Evolutionary conservation across 192 early-diverging fungal species (phyloP).

Genomic region (Coemansia umbellata): DNA sequence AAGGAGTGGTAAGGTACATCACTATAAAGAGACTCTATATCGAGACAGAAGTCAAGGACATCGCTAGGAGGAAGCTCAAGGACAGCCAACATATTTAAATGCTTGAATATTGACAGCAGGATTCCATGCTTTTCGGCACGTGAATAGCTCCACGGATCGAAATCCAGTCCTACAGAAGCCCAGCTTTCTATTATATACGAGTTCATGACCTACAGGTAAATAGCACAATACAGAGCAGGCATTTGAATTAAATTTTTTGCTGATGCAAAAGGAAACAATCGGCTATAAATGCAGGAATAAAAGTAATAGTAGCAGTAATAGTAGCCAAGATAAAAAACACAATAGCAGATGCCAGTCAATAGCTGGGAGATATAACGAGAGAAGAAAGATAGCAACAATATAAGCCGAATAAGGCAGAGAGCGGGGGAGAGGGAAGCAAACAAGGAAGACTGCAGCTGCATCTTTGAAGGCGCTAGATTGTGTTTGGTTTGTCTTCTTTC

Average conservation of each 20-base stretch:
- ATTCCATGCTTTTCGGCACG: slow-evolving; percentile 79
- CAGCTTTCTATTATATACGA: slow-evolving; percentile 33
- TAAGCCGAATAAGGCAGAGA: too few relatives aligned
- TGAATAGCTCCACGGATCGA: slow-evolving; percentile 63
- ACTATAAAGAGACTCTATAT: slow-evolving; percentile 78
- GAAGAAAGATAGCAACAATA: neutral
- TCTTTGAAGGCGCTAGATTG: neutral
- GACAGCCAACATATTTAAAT: slow-evolving; percentile 58
- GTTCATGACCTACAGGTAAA: slow-evolving; percentile 35
- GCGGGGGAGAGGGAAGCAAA: too few relatives aligned
- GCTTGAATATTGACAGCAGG: slow-evolving; percentile 73
- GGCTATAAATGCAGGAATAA: neutral
- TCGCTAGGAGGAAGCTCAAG: slow-evolving; percentile 58
- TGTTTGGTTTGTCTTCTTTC: neutral
- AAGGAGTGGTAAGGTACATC: slow-evolving; percentile 91
- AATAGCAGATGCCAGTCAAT: neutral
- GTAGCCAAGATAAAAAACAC: neutral
- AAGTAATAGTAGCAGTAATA: too few relatives aligned
- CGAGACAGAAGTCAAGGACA: slow-evolving; percentile 80
- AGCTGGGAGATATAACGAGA: neutral
- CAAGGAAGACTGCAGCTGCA: too few relatives aligned
- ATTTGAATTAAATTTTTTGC: neutral
- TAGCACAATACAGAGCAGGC: too few relatives aligned
- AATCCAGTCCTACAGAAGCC: slow-evolving; percentile 40
- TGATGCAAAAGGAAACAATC: neutral